phyloP scores from a whole-genome alignment of 164 flowering plant genomes.

The Berberis vulgaris region DNA sequence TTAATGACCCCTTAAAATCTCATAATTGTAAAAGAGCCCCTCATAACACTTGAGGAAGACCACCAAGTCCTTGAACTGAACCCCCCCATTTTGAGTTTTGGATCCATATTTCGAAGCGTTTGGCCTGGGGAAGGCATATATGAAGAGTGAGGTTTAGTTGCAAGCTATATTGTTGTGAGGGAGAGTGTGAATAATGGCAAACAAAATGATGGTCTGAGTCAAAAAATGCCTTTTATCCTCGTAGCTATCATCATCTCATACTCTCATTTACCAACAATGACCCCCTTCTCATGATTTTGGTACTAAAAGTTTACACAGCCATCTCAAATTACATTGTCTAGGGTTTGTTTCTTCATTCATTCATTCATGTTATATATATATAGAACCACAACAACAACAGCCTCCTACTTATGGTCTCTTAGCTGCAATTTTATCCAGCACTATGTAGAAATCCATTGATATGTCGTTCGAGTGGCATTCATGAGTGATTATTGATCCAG shows the following conservation, averaged over 20 bases:
- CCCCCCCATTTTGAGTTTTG: too few relatives aligned
- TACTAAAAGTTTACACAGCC: constrained; percentile 46
- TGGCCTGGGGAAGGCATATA: too few relatives aligned
- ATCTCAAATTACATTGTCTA: constrained; percentile 15
- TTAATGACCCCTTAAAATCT: too few relatives aligned
- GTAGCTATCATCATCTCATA: constrained; percentile 12
- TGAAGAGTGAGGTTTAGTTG: too few relatives aligned
- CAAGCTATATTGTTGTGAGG: neutral
- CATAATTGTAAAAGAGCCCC: too few relatives aligned
- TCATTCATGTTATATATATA: neutral
- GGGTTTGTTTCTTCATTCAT: constrained; percentile 1
- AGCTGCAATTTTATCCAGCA: constrained; percentile 8
- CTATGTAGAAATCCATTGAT: constrained; percentile 1
- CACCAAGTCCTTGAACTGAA: too few relatives aligned
- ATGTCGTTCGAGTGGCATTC: too few relatives aligned
- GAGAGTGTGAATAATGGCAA: constrained; percentile 42
- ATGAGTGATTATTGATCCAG: too few relatives aligned
- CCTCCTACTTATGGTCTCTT: neutral
- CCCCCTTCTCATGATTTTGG: constrained; percentile 35
- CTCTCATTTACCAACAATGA: constrained; percentile 10
- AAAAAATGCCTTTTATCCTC: constrained; percentile 44
- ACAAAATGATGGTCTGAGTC: constrained; percentile 48
- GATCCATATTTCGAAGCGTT: too few relatives aligned
- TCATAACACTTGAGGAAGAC: too few relatives aligned
- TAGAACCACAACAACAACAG: neutral